phyloP scores from a whole-genome alignment of 2,329 filamentous ascomycete genomes.

The Fusarium transvaalense region DNA sequence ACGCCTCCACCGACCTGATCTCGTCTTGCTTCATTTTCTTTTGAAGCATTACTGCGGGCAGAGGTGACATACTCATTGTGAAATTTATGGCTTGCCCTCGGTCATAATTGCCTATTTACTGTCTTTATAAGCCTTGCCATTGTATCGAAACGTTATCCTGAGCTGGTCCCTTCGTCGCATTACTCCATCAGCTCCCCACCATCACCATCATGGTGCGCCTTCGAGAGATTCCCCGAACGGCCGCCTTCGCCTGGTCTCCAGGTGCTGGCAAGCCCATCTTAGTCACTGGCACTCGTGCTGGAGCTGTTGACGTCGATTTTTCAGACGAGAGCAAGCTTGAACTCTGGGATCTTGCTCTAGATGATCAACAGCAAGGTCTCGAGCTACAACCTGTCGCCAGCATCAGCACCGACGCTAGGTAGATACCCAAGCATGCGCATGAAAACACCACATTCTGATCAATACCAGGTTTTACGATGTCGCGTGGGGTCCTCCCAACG shows the following conservation, averaged over 20 bases:
- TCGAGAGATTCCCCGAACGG: constrained; percentile 95
- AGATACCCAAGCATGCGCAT: constrained; percentile 47
- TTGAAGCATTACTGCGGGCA: constrained; percentile 50
- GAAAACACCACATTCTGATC: constrained; percentile 32
- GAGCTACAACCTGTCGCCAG: constrained; percentile 89
- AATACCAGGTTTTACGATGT: constrained; percentile 89
- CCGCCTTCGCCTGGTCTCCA: constrained; percentile 96
- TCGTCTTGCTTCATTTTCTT: constrained; percentile 44
- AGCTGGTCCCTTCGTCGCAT: constrained; percentile 45
- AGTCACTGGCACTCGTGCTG: constrained; percentile 93
- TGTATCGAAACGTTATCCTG: constrained; percentile 37
- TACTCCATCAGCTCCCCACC: constrained; percentile 45
- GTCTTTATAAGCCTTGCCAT: constrained; percentile 32
- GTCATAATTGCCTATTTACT: constrained; percentile 39
- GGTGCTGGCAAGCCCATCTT: constrained; percentile 82
- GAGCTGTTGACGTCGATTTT: constrained; percentile 96
- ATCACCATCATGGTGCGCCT: constrained; percentile 85
- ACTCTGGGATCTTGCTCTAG: constrained; percentile 92
- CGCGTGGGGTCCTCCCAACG: constrained; percentile 88
- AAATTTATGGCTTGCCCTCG: constrained; percentile 36
- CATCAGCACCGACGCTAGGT: constrained; percentile 92
- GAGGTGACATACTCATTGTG: constrained; percentile 46
- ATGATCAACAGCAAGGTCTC: constrained; percentile 78
- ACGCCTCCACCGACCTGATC: constrained; percentile 42
- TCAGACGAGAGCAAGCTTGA: constrained; percentile 97